phyloP scores from a whole-genome alignment of 2,329 filamentous ascomycete species.

The Fusarium bactridioides region DNA sequence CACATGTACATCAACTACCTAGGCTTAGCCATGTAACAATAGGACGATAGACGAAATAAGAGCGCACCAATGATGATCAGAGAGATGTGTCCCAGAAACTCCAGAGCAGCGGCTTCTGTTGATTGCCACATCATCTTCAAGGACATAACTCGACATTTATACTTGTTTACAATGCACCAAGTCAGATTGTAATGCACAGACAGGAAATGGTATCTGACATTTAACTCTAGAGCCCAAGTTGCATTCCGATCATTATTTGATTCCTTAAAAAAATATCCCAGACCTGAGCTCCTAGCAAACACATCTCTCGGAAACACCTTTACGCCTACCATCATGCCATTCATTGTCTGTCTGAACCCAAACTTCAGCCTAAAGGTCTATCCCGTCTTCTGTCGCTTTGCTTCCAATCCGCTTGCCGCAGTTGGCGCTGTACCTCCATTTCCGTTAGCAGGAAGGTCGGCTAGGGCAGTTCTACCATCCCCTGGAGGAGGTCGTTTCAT shows the following conservation, averaged over 20 bases:
- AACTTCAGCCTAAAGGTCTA: slow-evolving; percentile 31
- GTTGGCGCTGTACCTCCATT: slow-evolving; percentile 32
- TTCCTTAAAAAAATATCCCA: slow-evolving; percentile 25
- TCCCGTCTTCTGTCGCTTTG: slow-evolving; percentile 61
- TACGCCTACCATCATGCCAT: slow-evolving; percentile 30
- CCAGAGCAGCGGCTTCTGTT: not conserved
- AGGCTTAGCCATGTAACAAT: slow-evolving; percentile 17
- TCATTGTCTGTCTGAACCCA: not conserved
- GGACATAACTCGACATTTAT: not conserved
- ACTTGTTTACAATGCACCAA: not conserved
- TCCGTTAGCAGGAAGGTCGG: slow-evolving; percentile 60
- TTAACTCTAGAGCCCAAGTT: slow-evolving; percentile 5
- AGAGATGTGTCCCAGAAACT: not conserved
- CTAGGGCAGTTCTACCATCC: slow-evolving; percentile 55
- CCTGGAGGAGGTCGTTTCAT: slow-evolving; percentile 60
- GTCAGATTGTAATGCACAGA: slow-evolving; percentile 7
- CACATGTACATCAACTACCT: not conserved
- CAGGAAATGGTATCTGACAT: not conserved
- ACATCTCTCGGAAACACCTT: slow-evolving; percentile 5
- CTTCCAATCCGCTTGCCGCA: slow-evolving; percentile 49
- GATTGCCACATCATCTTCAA: not conserved
- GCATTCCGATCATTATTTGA: slow-evolving; percentile 3
- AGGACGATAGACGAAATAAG: not conserved
- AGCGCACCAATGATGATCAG: not conserved
- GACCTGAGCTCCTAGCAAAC: slow-evolving; percentile 31